Conservation (phyloP, 129 eudicot genomes). For the Chrysanthemum lavandulifolium region DNA sequence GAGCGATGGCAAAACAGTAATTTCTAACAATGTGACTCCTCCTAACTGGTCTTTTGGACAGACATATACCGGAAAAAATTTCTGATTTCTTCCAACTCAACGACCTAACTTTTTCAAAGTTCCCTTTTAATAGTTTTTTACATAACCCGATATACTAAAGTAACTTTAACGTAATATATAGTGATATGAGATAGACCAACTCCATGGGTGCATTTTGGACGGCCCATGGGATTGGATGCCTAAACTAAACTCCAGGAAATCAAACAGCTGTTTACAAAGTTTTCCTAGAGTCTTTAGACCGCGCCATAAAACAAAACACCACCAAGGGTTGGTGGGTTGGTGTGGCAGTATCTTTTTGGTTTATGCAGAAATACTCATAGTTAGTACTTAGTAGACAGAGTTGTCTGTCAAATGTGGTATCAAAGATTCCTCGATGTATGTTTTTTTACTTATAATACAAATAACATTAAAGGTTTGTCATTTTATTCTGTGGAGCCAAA, state of each 20-base stretch:
- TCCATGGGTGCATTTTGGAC: conserved; percentile 26
- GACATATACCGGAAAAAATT: conserved; percentile 52
- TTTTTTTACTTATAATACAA: conserved; percentile 29
- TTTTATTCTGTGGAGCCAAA: neutral
- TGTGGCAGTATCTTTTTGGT: conserved; percentile 34
- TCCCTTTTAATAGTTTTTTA: conserved; percentile 2
- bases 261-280: conserved; percentile 15
- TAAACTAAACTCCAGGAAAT: conserved; percentile 25
- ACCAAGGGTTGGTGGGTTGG: conserved; percentile 25
- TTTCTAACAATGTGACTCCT: conserved; percentile 53
- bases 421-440: conserved; percentile 38
- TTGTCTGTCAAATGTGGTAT: conserved; percentile 25
- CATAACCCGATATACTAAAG: neutral
- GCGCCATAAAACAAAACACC: conserved; percentile 30
- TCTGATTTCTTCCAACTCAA: conserved; percentile 14
- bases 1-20: conserved; percentile 46
- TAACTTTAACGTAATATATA: conserved; percentile 9
- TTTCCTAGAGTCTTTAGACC: conserved; percentile 24
- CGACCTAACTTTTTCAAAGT: conserved; percentile 11
- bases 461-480: conserved; percentile 22
- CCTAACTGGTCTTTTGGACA: conserved; percentile 62
- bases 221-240: conserved; percentile 30
- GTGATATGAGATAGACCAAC: conserved; percentile 21
- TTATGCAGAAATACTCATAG: conserved; percentile 17
- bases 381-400: conserved; percentile 14